phyloP scores from a whole-genome alignment of 75 land plant genomes.

The Selaginella tamariscina region DNA sequence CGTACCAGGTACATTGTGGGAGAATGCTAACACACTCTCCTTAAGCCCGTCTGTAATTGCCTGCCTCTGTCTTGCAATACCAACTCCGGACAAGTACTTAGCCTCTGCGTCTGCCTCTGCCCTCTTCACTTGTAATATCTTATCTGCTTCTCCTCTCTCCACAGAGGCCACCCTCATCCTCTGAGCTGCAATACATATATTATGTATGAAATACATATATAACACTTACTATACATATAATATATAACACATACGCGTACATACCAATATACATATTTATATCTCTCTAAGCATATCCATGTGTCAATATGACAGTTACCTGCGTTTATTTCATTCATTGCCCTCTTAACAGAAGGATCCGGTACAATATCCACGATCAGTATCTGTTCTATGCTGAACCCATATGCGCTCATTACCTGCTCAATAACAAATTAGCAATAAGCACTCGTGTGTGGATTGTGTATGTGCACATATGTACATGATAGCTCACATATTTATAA shows the following conservation, averaged over 20 bases:
- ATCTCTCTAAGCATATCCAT: too few species aligned
- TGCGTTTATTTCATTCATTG: conserved; percentile 97
- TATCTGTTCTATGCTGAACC: conserved; percentile 79
- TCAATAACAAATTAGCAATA: too few species aligned
- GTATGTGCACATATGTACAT: too few species aligned
- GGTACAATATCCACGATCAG: conserved; percentile 84
- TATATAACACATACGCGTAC: too few species aligned
- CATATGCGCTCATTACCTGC: conserved; percentile 85
- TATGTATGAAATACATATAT: too few species aligned
- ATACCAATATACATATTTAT: too few species aligned
- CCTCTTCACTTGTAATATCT: conserved; percentile 65
- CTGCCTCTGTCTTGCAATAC: conserved; percentile 78
- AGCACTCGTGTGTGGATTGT: too few species aligned
- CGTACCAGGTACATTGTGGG: conserved; percentile 63
- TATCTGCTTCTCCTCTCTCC: conserved; percentile 86
- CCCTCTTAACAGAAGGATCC: conserved; percentile 65
- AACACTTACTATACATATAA: too few species aligned
- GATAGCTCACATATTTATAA: too few species aligned
- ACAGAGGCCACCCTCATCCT: conserved; percentile 79
- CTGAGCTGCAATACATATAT: conserved; percentile 64
- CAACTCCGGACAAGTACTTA: conserved; percentile 71
- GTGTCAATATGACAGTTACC: too few species aligned
- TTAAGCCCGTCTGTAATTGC: conserved; percentile 86
- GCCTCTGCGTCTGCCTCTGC: conserved; percentile 91
- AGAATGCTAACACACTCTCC: conserved; percentile 78